Base-by-base conservation (phyloP, 2,329 filamentous ascomycete genomes). In the Colletotrichum plurivorum region DNA sequence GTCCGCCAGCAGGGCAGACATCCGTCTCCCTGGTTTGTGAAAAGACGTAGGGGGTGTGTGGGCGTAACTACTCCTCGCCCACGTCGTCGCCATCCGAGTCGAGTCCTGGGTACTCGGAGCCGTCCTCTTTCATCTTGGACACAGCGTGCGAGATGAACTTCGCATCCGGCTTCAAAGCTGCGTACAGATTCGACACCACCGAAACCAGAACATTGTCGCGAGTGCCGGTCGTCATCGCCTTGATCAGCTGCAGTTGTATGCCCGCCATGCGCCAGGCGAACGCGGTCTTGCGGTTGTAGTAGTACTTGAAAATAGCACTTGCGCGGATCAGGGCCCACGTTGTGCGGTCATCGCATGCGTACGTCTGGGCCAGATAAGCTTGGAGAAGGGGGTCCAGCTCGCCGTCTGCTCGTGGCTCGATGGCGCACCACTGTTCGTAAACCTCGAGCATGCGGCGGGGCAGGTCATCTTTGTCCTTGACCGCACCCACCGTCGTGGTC, bases 291-390 rank as follows among this genome's bases (percentile, higher is more conserved):
- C 4, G 66, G 0, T 68, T 58, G 71, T 81, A 78, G 43, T 77
- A 80, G n/a, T 78, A 48, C 49, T 81, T 82, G 73, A 87, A 88
- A 4, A 81, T 76, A 4, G 78, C 78, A 1, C 86, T 87, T 0
- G 87, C 87, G 66, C 87, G 86, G 16, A 89, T 75, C 3, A 87
- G 75, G 3, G 81, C 79, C 86, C 86, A 89, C 4, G 71, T 75
- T 0, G 46, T 54, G 13, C 57, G 36, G 7, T 69, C 54, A 4
- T 65, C 66, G 27, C 79, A 82, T 12, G 79, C 62, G 1, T 78
- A 77, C 0, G 74, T 64, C 6, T 75, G 71, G 1, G 68, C 51
- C 5, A 78, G 67, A 51, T 73, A 72, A 1, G 70, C 67, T 43
- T 76, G 76, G 13, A 70, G 36, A 0, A 64, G 53, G 0, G 80